Base-by-base conservation (phyloP, 306 rosid species). In the Benincasa hispida region DNA sequence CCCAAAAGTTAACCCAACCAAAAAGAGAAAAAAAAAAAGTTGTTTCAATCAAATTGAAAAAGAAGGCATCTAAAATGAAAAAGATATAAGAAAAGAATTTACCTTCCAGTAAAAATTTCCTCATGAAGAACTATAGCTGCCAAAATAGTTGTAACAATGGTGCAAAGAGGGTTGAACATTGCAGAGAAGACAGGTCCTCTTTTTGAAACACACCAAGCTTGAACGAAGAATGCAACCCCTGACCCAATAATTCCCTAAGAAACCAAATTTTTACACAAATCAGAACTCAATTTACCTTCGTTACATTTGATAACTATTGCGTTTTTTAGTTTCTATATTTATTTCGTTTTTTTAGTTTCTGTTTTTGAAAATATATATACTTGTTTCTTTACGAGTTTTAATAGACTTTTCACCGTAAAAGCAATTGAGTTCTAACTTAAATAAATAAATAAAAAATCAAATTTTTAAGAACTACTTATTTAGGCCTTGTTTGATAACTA, bases 171-270 rank as follows among this genome's bases (percentile, higher is more conserved):
- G 79, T 28, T 77, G 79, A 86, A 88, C 83, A 81, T 78, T n/a
- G 90, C 88, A 72, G 78, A 78, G 77, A 80, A 88, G 28, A 85
- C 84, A 28, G 87, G 88, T 7, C 90, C 90, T 48, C 82, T 87
- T 60, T n/a, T n/a, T 51, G 88, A 86, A 74, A 88, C 41, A 74
- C 87, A 79, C 92, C 92, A 88, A 60, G 87, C 85, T 88, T 88
- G 92, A 41, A 86, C 59, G 68, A 59, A 81, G 74, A 77, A 84
- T 0, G 88, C 28, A 37, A 82, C 10, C 14, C 82, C 86, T 25
- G 93, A 89, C 63, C 89, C 89, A 59, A 87, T 24, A 1, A 79
- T 41, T 78, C 93, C 93, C 91, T 89, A 54, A 37, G 21, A 12
- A n/a, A 78, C 18, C 63, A 27, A n/a, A 1, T 50, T 50, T 14